These are phyloP conservation scores for Pleurotus salmoneostramineus DNA, from an alignment of 768 basidiomycete genomes.

Conservation along the genomic window DNA sequence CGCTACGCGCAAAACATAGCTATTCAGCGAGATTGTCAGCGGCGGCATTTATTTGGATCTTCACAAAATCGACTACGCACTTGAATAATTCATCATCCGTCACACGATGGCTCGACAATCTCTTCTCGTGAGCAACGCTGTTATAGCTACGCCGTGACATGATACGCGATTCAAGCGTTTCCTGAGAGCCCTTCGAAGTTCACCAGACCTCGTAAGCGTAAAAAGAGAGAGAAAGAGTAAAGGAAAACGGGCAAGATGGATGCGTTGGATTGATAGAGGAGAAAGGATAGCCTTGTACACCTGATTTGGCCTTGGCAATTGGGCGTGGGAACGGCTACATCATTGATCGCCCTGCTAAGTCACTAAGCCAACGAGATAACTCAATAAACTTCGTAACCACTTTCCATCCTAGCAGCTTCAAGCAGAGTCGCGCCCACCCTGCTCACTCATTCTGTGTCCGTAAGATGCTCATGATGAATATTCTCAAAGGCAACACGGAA, in stretches of 20 bases:
- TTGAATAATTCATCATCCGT: constrained; percentile 86
- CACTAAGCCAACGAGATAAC: no score
- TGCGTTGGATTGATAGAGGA: neutral
- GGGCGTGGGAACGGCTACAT: neutral
- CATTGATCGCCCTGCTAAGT: no score
- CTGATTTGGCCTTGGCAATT: neutral
- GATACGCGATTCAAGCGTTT: constrained; percentile 10
- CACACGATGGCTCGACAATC: constrained; percentile 71
- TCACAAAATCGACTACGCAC: constrained; percentile 34
- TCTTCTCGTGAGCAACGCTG: constrained; percentile 66
- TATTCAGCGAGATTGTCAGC: constrained; percentile 22
- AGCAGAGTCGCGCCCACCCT: no score
- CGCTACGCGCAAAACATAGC: constrained; percentile 84
- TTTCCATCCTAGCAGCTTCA: no score
- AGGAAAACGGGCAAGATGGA: no score
- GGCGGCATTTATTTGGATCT: constrained; percentile 3
- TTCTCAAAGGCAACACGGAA: neutral
- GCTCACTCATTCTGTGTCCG: neutral
- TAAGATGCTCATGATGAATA: neutral
- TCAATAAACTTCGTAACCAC: no score
- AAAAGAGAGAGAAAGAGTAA: no score
- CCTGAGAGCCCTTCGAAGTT: no score
- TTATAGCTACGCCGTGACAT: constrained; percentile 80
- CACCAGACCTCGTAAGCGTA: no score
- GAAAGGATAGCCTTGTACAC: neutral